phyloP scores from a whole-genome alignment of 495 filamentous ascomycete species.

The Penicillium silybi region DNA sequence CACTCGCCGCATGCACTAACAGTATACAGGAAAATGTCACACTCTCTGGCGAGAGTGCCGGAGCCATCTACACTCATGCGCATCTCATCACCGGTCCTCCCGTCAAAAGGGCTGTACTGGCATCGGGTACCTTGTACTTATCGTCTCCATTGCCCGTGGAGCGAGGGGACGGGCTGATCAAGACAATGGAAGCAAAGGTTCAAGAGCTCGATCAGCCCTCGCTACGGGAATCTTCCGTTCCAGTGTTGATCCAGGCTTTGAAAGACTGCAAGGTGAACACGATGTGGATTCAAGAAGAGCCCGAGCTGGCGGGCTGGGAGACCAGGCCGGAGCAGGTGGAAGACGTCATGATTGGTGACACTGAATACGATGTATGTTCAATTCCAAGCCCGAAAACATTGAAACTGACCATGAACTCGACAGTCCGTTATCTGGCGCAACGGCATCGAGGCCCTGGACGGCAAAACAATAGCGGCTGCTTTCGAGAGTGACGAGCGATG shows the following conservation, averaged over 20 bases:
- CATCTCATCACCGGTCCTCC: conserved; percentile 36
- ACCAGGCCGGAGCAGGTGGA: conserved; percentile 31
- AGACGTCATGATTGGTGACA: conserved; percentile 39
- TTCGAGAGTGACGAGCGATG: conserved; percentile 27
- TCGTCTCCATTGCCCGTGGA: conserved; percentile 33
- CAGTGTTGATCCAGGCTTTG: conserved; percentile 26
- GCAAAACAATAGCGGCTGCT: conserved; percentile 26
- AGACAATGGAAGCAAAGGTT: conserved; percentile 26
- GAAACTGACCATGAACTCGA: background rate
- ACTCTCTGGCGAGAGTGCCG: conserved; percentile 36
- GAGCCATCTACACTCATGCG: conserved; percentile 37
- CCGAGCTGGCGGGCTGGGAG: conserved; percentile 30
- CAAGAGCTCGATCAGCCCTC: conserved; percentile 27
- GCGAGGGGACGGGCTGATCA: conserved; percentile 26
- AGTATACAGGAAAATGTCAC: conserved; percentile 30
- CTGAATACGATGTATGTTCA: conserved; percentile 34
- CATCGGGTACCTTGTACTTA: conserved; percentile 35
- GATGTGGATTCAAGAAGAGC: conserved; percentile 39
- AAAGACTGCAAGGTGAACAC: conserved; percentile 37
- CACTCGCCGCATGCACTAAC: background rate
- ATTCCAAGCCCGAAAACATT: background rate
- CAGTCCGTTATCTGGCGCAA: conserved; percentile 43
- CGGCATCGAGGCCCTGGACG: conserved; percentile 31
- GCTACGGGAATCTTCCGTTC: conserved; percentile 24
- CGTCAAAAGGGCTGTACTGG: conserved; percentile 33